phyloP scores from a whole-genome alignment of 768 basidiomycete genomes.

The Rhizopogon roseolus region DNA sequence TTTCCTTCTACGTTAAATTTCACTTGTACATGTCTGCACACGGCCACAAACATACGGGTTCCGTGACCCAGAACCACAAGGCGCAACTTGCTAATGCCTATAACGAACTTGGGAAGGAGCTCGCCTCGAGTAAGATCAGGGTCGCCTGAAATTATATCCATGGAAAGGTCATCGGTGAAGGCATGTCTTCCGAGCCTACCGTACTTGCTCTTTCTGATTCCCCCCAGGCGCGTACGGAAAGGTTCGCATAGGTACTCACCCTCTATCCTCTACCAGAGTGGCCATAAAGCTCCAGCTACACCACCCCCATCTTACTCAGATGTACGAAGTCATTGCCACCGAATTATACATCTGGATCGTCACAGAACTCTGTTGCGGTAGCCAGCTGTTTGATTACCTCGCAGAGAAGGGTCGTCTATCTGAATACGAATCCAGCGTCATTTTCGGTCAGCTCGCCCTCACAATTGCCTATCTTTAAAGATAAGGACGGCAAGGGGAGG shows the following conservation, averaged over 20 bases:
- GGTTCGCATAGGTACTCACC: conserved; percentile 91
- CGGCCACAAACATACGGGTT: conserved; percentile 58
- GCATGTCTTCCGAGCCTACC: conserved; percentile 34
- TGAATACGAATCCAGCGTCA: conserved; percentile 75
- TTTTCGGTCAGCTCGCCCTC: conserved; percentile 96
- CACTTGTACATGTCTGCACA: conserved; percentile 41
- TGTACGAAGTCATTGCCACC: conserved; percentile 97
- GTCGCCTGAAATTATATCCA: conserved; percentile 94
- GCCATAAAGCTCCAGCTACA: conserved; percentile 97
- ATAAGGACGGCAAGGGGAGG: conserved; percentile 48
- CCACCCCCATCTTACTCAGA: conserved; percentile 91
- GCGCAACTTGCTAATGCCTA: conserved; percentile 92
- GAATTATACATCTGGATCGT: conserved; percentile 96
- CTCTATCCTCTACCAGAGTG: conserved; percentile 85
- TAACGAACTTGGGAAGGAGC: conserved; percentile 94
- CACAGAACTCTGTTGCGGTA: conserved; percentile 93
- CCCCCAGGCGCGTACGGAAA: conserved; percentile 89
- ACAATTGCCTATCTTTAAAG: conserved; percentile 85
- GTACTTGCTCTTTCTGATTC: neutral
- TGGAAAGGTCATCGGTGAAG: conserved; percentile 93
- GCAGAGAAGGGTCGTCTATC: conserved; percentile 87
- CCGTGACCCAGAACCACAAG: conserved; percentile 71
- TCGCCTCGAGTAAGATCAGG: conserved; percentile 84
- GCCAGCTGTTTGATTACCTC: conserved; percentile 97
- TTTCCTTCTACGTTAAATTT: conserved; percentile 23